These are phyloP conservation scores for Aspergillus fructus DNA, from an alignment of 2,329 filamentous ascomycete genomes.

Conservation along the genomic window DNA sequence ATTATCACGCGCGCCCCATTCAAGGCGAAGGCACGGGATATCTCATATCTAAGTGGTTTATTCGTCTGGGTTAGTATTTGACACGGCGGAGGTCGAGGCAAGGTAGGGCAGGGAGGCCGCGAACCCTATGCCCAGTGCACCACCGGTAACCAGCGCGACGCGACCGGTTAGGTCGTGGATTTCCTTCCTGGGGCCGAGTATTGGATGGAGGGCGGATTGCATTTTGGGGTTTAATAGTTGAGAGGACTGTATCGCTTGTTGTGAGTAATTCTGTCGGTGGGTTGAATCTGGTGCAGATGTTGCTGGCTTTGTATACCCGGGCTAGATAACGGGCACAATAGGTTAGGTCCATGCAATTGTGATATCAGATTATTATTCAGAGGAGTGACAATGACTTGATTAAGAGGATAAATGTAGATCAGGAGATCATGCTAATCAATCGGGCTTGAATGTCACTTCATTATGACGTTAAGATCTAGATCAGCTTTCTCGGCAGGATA, in stretches of 20 bases:
- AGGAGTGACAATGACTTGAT: neutral
- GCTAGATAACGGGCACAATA: neutral
- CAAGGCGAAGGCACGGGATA: conserved; percentile 12
- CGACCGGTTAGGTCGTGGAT: conserved; percentile 37
- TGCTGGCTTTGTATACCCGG: neutral
- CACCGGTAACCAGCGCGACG: conserved; percentile 41
- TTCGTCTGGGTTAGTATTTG: too few species aligned
- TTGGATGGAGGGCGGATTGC: conserved; percentile 31
- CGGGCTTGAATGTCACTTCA: neutral
- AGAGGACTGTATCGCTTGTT: too few species aligned
- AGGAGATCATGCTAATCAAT: neutral
- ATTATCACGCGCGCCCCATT: conserved; percentile 17
- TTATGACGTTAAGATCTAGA: conserved; percentile 2
- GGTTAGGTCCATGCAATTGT: neutral
- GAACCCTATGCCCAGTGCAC: conserved; percentile 41
- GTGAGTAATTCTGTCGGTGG: too few species aligned
- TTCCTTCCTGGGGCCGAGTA: conserved; percentile 38
- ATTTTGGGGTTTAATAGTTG: neutral
- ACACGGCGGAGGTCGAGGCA: too few species aligned
- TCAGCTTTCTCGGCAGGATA: neutral
- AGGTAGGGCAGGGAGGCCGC: neutral
- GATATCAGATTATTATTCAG: neutral
- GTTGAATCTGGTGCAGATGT: neutral
- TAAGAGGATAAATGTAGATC: neutral
- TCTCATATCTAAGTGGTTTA: conserved; percentile 5